These are phyloP conservation scores for Myxozyma udenii DNA, from an alignment of 805 yeast species.

Conservation along the genomic window DNA sequence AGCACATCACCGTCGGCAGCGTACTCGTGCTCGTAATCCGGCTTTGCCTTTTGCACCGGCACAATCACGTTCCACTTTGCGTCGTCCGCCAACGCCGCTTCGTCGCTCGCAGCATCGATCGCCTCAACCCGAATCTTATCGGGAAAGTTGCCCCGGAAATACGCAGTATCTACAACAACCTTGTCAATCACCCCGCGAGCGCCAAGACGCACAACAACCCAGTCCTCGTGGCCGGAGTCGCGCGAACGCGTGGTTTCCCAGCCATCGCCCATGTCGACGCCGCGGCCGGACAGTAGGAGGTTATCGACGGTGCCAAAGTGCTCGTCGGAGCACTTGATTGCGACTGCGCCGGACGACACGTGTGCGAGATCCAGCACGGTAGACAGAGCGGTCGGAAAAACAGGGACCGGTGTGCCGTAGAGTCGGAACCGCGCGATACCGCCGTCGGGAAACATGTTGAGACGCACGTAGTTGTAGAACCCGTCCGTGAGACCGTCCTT, in stretches of 20 bases:
- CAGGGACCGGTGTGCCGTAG: constrained; percentile 80
- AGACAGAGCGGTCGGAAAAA: constrained; percentile 49
- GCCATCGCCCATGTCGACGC: constrained; percentile 95
- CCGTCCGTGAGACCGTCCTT: constrained; percentile 51
- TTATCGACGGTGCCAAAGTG: constrained; percentile 93
- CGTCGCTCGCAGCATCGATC: constrained; percentile 40
- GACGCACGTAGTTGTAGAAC: constrained; percentile 72
- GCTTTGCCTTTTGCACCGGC: constrained; percentile 67
- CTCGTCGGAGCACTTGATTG: constrained; percentile 79
- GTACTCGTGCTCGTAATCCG: constrained; percentile 73
- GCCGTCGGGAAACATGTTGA: constrained; percentile 96
- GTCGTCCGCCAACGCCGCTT: constrained; percentile 44
- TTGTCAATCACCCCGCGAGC: constrained; percentile 54
- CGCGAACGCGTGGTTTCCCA: constrained; percentile 97
- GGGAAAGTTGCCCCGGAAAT: constrained; percentile 92
- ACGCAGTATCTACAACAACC: constrained; percentile 84
- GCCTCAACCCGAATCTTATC: constrained; percentile 73
- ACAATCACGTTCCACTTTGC: constrained; percentile 64
- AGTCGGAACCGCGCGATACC: constrained; percentile 94
- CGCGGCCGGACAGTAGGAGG: constrained; percentile 87
- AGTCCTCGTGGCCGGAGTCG: constrained; percentile 77
- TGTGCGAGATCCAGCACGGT: constrained; percentile 69
- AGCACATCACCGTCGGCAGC: constrained; percentile 36
- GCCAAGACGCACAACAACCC: constrained; percentile 85
- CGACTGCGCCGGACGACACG: constrained; percentile 85